Percentiles rank a stretch among this genome's conserved stretches.
These are phyloP conservation scores for Penicillium paneum DNA, from an alignment of 2,329 filamentous ascomycete species.

Conservation along the genomic window DNA sequence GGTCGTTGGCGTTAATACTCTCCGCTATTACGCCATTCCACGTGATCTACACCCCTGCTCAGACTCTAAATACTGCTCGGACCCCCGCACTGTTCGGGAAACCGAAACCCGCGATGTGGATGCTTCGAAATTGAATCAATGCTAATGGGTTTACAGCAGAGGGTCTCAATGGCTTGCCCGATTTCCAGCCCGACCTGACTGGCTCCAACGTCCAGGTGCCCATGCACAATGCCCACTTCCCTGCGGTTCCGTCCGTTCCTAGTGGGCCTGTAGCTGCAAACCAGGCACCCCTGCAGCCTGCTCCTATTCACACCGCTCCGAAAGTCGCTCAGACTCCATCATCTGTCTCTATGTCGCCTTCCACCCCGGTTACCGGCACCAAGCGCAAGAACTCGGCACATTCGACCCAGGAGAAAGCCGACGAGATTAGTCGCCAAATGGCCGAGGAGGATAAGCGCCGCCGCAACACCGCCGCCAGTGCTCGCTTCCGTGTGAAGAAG, in stretches of 20 bases:
- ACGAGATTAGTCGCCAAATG: slow-evolving; percentile 68
- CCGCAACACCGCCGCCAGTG: slow-evolving; percentile 83
- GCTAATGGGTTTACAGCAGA: slow-evolving; percentile 23
- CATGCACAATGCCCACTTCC: slow-evolving; percentile 26
- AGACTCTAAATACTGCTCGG: background rate
- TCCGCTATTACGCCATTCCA: slow-evolving; percentile 35
- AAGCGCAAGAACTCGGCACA: slow-evolving; percentile 42
- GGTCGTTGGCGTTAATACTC: slow-evolving; percentile 21
- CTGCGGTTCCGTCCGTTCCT: slow-evolving; percentile 20
- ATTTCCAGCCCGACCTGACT: slow-evolving; percentile 32
- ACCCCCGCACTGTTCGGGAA: slow-evolving; percentile 1
- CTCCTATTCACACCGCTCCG: slow-evolving; percentile 9
- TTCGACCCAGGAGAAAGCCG: slow-evolving; percentile 50
- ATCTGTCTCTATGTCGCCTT: slow-evolving; percentile 11
- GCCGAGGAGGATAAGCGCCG: slow-evolving; percentile 90
- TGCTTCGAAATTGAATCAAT: slow-evolving; percentile 6
- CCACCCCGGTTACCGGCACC: slow-evolving; percentile 21
- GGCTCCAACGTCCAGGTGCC: slow-evolving; percentile 25
- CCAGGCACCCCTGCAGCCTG: slow-evolving; percentile 18
- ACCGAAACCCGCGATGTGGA: slow-evolving; percentile 12
- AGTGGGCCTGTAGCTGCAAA: slow-evolving; percentile 16
- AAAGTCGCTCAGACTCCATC: slow-evolving; percentile 19
- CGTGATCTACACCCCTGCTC: slow-evolving; percentile 27
- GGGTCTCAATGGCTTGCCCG: slow-evolving; percentile 33
- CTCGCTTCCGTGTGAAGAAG: slow-evolving; percentile 94